A percentile compares a stretch with the other conserved stretches of the same genome.
Conservation (phyloP, 1,284 basidiomycete species). For the Calocybe gambosa region DNA sequence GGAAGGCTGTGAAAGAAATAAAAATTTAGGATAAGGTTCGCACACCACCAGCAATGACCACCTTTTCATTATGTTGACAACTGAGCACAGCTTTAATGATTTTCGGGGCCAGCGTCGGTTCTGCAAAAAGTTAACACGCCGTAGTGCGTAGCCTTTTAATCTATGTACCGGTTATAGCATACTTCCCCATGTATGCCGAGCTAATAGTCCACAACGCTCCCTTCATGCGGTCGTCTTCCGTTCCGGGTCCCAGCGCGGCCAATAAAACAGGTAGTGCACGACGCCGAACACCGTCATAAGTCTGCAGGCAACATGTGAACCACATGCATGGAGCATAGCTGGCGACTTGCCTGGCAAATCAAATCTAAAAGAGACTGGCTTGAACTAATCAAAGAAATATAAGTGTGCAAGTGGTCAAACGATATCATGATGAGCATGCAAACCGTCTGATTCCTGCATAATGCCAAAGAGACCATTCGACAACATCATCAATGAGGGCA, state of each 20-base stretch:
- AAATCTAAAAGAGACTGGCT: constrained; percentile 58
- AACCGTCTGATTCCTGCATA: constrained; percentile 64
- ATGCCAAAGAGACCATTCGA: constrained; percentile 82
- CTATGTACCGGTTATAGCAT: constrained; percentile 49
- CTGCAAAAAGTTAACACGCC: constrained; percentile 20
- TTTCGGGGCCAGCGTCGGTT: constrained; percentile 44
- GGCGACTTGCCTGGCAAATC: constrained; percentile 41
- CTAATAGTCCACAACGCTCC: constrained; percentile 86
- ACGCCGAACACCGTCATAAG: constrained; percentile 73
- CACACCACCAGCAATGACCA: constrained; percentile 16
- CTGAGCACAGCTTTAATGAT: constrained; percentile 48
- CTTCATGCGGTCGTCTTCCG: constrained; percentile 87
- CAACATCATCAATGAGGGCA: constrained; percentile 71
- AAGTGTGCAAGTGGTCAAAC: not conserved
- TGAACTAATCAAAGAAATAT: constrained; percentile 29
- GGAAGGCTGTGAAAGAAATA: constrained; percentile 43
- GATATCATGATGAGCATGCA: constrained; percentile 18
- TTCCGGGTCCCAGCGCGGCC: constrained; percentile 64
- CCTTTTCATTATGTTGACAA: constrained; percentile 70
- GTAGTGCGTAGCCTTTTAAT: not conserved
- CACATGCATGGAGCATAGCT: not conserved
- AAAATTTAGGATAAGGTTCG: constrained; percentile 3
- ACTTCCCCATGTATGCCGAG: constrained; percentile 58
- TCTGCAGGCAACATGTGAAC: constrained; percentile 26
- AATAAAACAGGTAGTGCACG: constrained; percentile 65